Base-by-base conservation (phyloP, 768 basidiomycete species). In the Boletus subcaerulescens region DNA sequence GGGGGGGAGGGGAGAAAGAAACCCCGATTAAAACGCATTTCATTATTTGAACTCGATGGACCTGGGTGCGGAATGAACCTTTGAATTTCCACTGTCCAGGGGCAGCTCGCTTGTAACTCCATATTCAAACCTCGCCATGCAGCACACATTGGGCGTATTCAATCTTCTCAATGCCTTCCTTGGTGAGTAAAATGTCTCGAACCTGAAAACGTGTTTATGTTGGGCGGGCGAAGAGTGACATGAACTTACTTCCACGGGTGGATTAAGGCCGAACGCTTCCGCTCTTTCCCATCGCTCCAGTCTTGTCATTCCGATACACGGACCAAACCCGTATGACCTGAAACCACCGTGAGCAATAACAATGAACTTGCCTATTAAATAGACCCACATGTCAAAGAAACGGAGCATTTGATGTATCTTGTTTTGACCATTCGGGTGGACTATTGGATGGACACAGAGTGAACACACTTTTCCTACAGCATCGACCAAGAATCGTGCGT, bases 231-330 rank as follows among this genome's bases (percentile, higher is more conserved):
- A 17, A 36, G 15, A 22, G 11, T 3, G 17, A 13, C 11, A 18
- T 18, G 26, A 10, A 54, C 82, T 53, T 61, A 89, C 93, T 77
- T 93, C 90, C 15, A 65, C 58, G 4, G 93, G 93, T 14, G 94
- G 95, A 45, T 86, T 77, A 18, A 97, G 74, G 3, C 92, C 92
- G 43, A 95, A 76, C 11, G 79, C 77, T 26, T 85, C 69, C 0
- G 95, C 95, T 46, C 94, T 79, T 65, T 94, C 82, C 92, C 93
- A 98, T 38, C 95, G 78, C 57, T 94, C 84, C 14, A 96, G 72
- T 29, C 94, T 83, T n/a, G 84, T 81, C 50, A 91, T 79, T 0
- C 91, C 89, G 20, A 86, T 73, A 59, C 86, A 91, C 3, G 91
- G 91, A 0, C 91, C 92, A 64, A 85, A 94, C 59, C 90, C 83